Conservation (phyloP, 805 yeast genomes). For the Candida xyloterini region DNA sequence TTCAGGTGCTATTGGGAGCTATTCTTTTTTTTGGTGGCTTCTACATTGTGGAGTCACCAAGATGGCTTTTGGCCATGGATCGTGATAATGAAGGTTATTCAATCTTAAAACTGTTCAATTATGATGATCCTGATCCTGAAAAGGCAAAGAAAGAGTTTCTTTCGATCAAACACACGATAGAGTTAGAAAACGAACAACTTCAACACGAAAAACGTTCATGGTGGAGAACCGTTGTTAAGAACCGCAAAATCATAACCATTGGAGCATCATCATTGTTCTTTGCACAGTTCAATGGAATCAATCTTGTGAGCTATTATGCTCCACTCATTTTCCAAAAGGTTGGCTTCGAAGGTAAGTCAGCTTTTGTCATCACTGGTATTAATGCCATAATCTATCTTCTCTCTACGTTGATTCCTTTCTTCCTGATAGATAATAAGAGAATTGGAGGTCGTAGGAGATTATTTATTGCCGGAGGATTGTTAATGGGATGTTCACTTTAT, state of each 20-base stretch:
- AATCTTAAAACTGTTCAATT: conserved; percentile 35
- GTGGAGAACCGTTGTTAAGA: conserved; percentile 20
- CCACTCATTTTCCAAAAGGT: conserved; percentile 89
- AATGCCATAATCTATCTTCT: conserved; percentile 55
- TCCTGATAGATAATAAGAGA: conserved; percentile 56
- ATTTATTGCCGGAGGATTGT: conserved; percentile 66
- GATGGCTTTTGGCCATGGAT: conserved; percentile 81
- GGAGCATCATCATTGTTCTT: conserved; percentile 85
- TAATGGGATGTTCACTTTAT: conserved; percentile 68
- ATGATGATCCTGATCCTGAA: conserved; percentile 23
- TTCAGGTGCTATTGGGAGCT: conserved; percentile 71
- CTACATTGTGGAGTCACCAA: conserved; percentile 79
- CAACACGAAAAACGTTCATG: conserved; percentile 28
- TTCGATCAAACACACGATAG: conserved; percentile 39
- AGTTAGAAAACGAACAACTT: conserved; percentile 24
- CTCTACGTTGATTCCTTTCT: conserved; percentile 86
- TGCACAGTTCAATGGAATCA: conserved; percentile 89
- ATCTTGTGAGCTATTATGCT: conserved; percentile 84
- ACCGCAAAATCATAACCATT: conserved; percentile 56
- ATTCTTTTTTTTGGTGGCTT: conserved; percentile 68
- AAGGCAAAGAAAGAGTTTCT: conserved; percentile 41
- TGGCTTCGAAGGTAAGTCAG: conserved; percentile 83
- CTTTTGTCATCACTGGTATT: conserved; percentile 84
- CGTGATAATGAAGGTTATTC: conserved; percentile 52
- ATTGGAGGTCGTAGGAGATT: conserved; percentile 82